Evolutionary conservation across 192 early-diverging fungal genomes (phyloP).

Genomic region (Umbelopsis sp.): DNA sequence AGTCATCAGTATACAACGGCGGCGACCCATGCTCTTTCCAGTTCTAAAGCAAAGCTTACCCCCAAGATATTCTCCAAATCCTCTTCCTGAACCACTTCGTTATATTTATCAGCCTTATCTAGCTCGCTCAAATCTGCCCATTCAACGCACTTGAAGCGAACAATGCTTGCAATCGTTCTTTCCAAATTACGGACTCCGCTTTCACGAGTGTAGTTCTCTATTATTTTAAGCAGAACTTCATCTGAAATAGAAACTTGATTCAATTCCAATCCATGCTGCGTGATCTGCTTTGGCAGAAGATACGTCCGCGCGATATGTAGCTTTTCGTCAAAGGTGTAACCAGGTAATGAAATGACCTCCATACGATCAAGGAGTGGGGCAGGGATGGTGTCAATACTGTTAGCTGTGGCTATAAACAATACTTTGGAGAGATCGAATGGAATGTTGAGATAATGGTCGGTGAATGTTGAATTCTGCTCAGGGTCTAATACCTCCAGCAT

Average conservation of each 20-base stretch:
- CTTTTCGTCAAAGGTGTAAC: conserved; percentile 87
- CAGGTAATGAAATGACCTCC: conserved; percentile 76
- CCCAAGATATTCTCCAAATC: conserved; percentile 73
- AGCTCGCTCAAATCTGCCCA: conserved; percentile 62
- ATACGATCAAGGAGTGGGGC: conserved; percentile 82
- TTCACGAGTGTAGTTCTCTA: conserved; percentile 78
- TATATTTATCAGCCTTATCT: conserved; percentile 37
- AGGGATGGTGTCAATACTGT: conserved; percentile 79
- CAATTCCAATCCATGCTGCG: conserved; percentile 58
- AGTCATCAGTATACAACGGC: neutral
- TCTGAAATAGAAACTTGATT: conserved; percentile 55
- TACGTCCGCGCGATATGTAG: conserved; percentile 73
- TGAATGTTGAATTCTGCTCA: conserved; percentile 83
- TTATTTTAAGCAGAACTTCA: conserved; percentile 61
- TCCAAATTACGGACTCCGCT: conserved; percentile 80
- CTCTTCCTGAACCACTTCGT: conserved; percentile 42
- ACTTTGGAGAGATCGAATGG: conserved; percentile 65
- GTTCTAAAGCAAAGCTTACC: conserved; percentile 26
- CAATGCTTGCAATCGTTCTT: conserved; percentile 69
- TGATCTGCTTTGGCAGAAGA: conserved; percentile 74
- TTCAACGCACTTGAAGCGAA: conserved; percentile 69
- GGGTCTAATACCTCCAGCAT: conserved; percentile 85
- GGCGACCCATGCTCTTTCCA: neutral
- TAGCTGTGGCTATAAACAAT: conserved; percentile 85
- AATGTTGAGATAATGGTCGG: conserved; percentile 82